phyloP scores from a whole-genome alignment of 2,329 filamentous ascomycete species.

The Colletotrichum lindemuthianum region DNA sequence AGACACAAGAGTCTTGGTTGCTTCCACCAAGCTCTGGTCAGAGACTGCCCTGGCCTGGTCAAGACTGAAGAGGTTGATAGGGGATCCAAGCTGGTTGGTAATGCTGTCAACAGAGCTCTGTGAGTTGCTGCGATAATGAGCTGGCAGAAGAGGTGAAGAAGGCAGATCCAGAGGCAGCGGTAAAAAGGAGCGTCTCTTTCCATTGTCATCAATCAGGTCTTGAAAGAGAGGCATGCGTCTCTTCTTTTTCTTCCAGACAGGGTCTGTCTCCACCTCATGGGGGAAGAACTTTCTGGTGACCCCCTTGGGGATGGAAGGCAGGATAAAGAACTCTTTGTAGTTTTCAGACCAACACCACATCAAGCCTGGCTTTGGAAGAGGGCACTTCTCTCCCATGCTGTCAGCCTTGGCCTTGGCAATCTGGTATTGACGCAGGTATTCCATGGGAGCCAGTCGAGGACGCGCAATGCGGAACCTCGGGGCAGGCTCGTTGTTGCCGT shows the following conservation, averaged over 20 bases:
- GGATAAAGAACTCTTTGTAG: conserved; percentile 49
- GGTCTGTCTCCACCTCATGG: conserved; percentile 3
- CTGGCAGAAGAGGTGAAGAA: conserved; percentile 24
- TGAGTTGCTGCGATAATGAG: conserved; percentile 13
- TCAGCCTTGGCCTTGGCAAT: conserved; percentile 45
- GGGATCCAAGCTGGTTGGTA: background rate
- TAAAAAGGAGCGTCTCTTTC: conserved; percentile 19
- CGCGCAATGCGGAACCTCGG: conserved; percentile 27
- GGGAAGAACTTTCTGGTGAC: conserved; percentile 37
- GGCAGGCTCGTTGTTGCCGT: conserved; percentile 23
- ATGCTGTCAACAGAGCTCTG: background rate
- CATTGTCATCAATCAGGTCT: background rate
- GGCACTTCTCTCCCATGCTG: conserved; percentile 40
- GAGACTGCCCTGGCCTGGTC: background rate
- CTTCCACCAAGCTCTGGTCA: background rate
- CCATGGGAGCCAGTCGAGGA: conserved; percentile 50
- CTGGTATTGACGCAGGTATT: conserved; percentile 49
- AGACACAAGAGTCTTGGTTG: background rate
- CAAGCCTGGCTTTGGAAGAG: conserved; percentile 44
- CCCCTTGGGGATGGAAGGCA: conserved; percentile 45
- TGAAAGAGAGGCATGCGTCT: background rate
- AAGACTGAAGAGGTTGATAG: conserved; percentile 10
- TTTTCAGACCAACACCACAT: conserved; percentile 47
- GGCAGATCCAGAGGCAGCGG: conserved; percentile 30
- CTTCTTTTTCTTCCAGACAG: conserved; percentile 18